Base-by-base conservation (phyloP, 169 alveolate genomes). In the Cryptosporidium bovis region DNA sequence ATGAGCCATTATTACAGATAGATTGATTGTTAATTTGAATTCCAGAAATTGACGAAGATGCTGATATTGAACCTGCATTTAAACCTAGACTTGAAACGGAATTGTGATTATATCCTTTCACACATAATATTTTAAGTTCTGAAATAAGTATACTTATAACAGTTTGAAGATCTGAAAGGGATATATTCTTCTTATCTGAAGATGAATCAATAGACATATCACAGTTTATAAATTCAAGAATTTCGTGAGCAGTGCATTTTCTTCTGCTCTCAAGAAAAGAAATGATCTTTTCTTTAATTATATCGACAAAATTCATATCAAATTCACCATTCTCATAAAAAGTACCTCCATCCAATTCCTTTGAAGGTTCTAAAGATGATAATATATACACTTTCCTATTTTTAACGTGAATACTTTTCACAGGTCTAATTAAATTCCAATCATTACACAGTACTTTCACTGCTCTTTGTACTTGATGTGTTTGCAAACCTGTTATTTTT, bases 341-440 rank as follows among this genome's bases (percentile, higher is more conserved):
- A 15, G 98, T 93, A 0, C 98, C 98, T 4, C 98, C 98, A 10
- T 95, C 92, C 5, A 95, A 95, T 91, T 95, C 96, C 64, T 92
- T 93, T 27, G 98, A 92, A 4, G 98, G 98, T 82, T 95, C 97
- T 29, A 95, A 83, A 64, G 95, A 93, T 16, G 95, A 83, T 40
- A 95, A 82, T 53, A 95, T 95, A 84, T 94, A 95, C 90, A 95
- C 91, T 82, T 95, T 95, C 62, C 98, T 91, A 85, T 94, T 95
- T 85, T 95, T 95, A 24, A 93, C 95, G 71, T 95, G 97, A 34
- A 95, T 95, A 82, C 93, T 93, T 55, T 95, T 94, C 33, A 95
- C 96, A 16, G 96, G 97, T 87, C 93, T 93, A 46, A 95, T 95
- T 18, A 95, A 93, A 71, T 95, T 90, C 65, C 91, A 91, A 33